These are phyloP conservation scores for Periglandula ipomoeae DNA, from an alignment of 2,329 filamentous ascomycete species.

Conservation along the genomic window DNA sequence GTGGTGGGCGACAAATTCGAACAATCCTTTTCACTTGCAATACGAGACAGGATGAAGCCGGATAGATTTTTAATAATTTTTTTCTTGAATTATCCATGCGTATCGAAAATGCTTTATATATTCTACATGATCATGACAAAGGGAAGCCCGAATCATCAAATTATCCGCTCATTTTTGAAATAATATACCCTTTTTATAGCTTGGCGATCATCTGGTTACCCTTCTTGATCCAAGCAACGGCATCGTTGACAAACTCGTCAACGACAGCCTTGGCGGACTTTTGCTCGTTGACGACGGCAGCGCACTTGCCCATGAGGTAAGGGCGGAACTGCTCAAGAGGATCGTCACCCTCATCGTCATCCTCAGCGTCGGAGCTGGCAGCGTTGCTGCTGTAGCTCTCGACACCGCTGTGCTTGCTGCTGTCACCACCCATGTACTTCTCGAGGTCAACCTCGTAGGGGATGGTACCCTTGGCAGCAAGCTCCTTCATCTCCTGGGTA, in stretches of 20 bases:
- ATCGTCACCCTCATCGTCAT: constrained; percentile 68
- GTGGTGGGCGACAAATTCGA: too few species aligned
- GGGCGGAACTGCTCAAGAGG: constrained; percentile 85
- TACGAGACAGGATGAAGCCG: not conserved
- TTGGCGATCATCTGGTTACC: constrained; percentile 63
- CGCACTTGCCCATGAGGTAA: constrained; percentile 93
- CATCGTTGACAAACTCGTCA: constrained; percentile 85
- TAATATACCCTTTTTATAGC: constrained; percentile 40
- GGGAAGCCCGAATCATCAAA: constrained; percentile 6
- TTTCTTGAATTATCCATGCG: not conserved
- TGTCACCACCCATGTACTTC: constrained; percentile 57
- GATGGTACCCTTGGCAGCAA: constrained; percentile 81
- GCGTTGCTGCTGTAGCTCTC: constrained; percentile 56
- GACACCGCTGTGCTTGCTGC: constrained; percentile 47
- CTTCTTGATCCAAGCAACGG: constrained; percentile 58
- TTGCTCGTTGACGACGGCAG: constrained; percentile 86
- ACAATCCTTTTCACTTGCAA: not conserved
- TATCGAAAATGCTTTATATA: constrained; percentile 11
- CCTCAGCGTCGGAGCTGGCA: constrained; percentile 55
- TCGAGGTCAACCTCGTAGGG: constrained; percentile 94
- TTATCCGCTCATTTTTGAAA: constrained; percentile 5
- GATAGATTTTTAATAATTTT: not conserved
- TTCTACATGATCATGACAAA: constrained; percentile 14
- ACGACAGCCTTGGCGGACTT: constrained; percentile 87
- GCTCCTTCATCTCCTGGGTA: constrained; percentile 78